Base-by-base conservation (phyloP, 306 rosid genomes). In the Vigna hirtella region DNA sequence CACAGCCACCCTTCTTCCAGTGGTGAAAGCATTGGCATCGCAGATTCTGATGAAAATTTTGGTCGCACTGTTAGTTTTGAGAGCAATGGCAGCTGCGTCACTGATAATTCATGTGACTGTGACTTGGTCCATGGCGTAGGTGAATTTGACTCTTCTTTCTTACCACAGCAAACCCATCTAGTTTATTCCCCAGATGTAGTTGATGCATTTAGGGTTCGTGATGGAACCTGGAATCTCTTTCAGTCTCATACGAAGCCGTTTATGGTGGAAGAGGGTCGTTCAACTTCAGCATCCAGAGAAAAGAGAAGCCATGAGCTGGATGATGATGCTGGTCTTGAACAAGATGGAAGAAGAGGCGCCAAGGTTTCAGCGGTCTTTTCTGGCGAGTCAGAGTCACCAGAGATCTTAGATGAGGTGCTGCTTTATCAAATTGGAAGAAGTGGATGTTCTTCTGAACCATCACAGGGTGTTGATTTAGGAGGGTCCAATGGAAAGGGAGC, bases 351-450 rank as follows among this genome's bases (percentile, higher is more conserved):
- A 55, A 88, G 89, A 79, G 85, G 74, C 5, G 75, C 67, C 76
- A 88, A 88, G 71, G 51, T 85, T 18, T 83, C 91, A 34, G 91
- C 87, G 15, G 53, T 53, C 34, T 71, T 67, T 78, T 64, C 71
- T 24, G 83, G 73, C n/a, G 64, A 77, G 30, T 71, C 72, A 14
- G 89, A 77, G 74, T 4, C 83, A 67, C 32, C 74, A 18, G 91
- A 81, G 66, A 58, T 88, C 48, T 81, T 80, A 53, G 87, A 88
- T 63, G 84, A 88, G 66, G 83, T 88, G 3, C 70, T 88, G 12
- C 76, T 64, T 13, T 84, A 0, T 76, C 83, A 71, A 32, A 5
- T 7, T 55, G 87, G 66, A 47, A 69, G 7, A 45, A 6, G 14
- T 24, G 43, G 47, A 14, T 9, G 57, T 53, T 6, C 24, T 57